Evolutionary conservation across 345 rosid genomes (phyloP).

Genomic region (Erodium maritimum): DNA sequence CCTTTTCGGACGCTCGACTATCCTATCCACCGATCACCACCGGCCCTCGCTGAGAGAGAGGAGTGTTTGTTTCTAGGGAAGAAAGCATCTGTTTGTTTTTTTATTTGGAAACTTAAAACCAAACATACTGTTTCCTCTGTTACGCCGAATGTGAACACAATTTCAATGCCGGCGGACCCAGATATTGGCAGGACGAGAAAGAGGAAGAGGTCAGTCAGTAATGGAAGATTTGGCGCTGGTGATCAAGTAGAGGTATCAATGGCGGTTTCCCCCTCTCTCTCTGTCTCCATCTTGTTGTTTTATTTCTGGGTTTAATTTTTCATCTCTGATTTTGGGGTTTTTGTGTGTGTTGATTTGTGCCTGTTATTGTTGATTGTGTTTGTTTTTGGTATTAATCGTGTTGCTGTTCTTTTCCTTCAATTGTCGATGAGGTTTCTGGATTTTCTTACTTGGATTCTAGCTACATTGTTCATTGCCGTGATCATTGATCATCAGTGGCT

Average conservation of each 20-base stretch:
- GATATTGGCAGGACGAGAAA: background rate
- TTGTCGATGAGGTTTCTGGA: no score
- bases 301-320: background rate
- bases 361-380: background rate
- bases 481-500: background rate
- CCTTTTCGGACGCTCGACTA: no score
- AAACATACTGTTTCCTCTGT: background rate
- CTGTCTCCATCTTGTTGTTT: background rate
- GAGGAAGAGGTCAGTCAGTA: background rate
- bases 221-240: conserved; percentile 4
- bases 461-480: background rate
- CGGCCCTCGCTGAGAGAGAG: no score
- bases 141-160: background rate
- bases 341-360: background rate
- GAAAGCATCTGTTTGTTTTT: no score
- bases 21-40: no score
- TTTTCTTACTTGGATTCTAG: no score
- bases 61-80: no score
- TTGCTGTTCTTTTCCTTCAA: no score
- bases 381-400: no score
- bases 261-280: background rate
- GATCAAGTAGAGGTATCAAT: conserved; percentile 11
- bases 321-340: background rate
- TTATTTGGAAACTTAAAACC: no score
- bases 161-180: background rate